These are phyloP conservation scores for Pterulicium gracile DNA, from an alignment of 1,284 basidiomycete genomes.

Conservation along the genomic window DNA sequence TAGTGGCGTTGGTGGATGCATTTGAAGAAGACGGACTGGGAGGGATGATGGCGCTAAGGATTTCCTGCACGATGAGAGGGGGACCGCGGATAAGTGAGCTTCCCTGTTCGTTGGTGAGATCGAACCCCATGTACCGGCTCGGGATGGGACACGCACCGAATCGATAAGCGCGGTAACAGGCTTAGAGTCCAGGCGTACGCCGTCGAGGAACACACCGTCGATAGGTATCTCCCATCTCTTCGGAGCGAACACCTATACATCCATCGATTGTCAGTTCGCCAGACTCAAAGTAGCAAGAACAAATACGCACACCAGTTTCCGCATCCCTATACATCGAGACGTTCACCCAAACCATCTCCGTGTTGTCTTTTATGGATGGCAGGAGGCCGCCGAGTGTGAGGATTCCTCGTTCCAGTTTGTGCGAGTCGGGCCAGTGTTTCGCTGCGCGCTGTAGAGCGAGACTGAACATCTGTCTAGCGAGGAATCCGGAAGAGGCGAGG, in stretches of 20 bases:
- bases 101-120: neutral
- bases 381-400: neutral
- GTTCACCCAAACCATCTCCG: conserved; percentile 1
- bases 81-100: neutral
- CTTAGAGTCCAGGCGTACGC: neutral
- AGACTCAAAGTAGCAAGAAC: too few species aligned
- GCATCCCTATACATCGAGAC: neutral
- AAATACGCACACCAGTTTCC: too few species aligned
- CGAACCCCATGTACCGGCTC: too few species aligned
- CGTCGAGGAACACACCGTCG: neutral
- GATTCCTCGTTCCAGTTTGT: too few species aligned
- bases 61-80: neutral
- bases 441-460: neutral
- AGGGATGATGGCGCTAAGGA: neutral
- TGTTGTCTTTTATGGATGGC: neutral
- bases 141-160: neutral
- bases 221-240: neutral
- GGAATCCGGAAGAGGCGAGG: neutral
- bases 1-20: too few species aligned
- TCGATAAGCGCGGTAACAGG: neutral
- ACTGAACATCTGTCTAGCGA: neutral
- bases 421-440: too few species aligned
- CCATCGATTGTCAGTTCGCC: too few species aligned
- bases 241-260: neutral
- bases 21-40: too few species aligned